These are phyloP conservation scores for Nakaseomyces glabratus DNA, from an alignment of 1,139 yeast genomes.

Conservation along the genomic window DNA sequence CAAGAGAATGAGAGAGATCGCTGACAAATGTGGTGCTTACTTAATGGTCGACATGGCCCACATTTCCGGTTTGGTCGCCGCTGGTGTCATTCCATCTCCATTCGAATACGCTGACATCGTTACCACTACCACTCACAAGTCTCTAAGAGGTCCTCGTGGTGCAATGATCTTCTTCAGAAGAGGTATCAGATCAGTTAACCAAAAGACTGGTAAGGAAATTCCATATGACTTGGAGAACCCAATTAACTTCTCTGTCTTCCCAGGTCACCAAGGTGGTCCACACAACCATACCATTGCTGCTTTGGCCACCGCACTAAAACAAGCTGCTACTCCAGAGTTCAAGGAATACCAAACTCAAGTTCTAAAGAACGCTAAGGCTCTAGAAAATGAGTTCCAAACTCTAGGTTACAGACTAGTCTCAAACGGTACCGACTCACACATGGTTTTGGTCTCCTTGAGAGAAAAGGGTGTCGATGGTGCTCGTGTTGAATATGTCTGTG, in stretches of 20 bases:
- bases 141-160: slow-evolving; percentile 98
- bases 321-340: slow-evolving; percentile 87
- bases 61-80: slow-evolving; percentile 91
- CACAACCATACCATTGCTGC: slow-evolving; percentile 98
- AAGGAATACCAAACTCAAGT: slow-evolving; percentile 85
- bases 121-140: slow-evolving; percentile 96
- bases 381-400: slow-evolving; percentile 62
- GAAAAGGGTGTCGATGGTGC: slow-evolving; percentile 95
- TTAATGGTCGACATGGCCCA: slow-evolving; percentile 98
- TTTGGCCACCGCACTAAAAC: slow-evolving; percentile 91
- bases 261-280: slow-evolving; percentile 99
- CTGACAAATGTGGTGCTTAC: slow-evolving; percentile 94
- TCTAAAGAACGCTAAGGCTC: slow-evolving; percentile 76
- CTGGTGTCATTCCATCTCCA: slow-evolving; percentile 94
- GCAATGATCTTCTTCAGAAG: slow-evolving; percentile 98
- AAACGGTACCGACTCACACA: slow-evolving; percentile 93
- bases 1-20: slow-evolving; percentile 91
- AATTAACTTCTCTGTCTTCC: slow-evolving; percentile 97
- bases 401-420: slow-evolving; percentile 80
- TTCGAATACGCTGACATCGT: slow-evolving; percentile 95
- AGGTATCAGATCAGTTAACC: slow-evolving; percentile 82
- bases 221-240: slow-evolving; percentile 86
- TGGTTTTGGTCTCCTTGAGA: slow-evolving; percentile 83
- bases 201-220: slow-evolving; percentile 86
- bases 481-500: slow-evolving; percentile 90